phyloP scores from a whole-genome alignment of 768 basidiomycete genomes.

The Leucogyrophana mollusca region DNA sequence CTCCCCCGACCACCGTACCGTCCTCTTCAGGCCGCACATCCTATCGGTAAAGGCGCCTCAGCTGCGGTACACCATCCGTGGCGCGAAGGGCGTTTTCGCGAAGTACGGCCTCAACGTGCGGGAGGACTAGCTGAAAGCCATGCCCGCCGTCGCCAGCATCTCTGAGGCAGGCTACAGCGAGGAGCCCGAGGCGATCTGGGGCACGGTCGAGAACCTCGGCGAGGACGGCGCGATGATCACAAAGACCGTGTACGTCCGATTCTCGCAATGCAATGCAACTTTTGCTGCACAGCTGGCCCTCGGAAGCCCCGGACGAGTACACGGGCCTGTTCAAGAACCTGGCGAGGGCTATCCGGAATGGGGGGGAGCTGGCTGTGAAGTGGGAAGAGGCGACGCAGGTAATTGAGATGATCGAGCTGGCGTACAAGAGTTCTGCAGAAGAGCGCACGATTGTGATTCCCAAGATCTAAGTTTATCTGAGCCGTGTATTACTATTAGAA shows the following conservation, averaged over 20 bases:
- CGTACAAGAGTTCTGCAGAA: conserved; percentile 62
- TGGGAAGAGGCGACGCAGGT: conserved; percentile 73
- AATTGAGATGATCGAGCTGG: conserved; percentile 77
- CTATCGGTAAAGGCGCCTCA: conserved; percentile 68
- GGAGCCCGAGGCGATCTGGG: conserved; percentile 65
- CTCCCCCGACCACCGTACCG: conserved; percentile 56
- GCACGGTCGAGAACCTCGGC: conserved; percentile 55
- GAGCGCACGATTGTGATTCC: conserved; percentile 44
- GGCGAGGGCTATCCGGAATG: conserved; percentile 57
- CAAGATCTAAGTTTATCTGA: conserved; percentile 11
- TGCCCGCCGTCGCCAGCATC: conserved; percentile 45
- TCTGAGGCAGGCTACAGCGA: conserved; percentile 49
- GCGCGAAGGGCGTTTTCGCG: conserved; percentile 66
- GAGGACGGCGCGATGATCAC: conserved; percentile 38
- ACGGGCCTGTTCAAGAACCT: conserved; percentile 63
- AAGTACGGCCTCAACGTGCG: conserved; percentile 81
- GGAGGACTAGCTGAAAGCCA: conserved; percentile 70
- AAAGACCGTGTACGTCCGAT: conserved; percentile 26
- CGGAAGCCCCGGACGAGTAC: conserved; percentile 57
- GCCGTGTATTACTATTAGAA: no score
- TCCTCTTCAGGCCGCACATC: conserved; percentile 65
- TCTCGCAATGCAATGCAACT: conserved; percentile 16
- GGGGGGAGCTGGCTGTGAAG: conserved; percentile 56
- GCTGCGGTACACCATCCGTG: conserved; percentile 70
- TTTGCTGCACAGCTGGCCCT: conserved; percentile 66